These are phyloP conservation scores for Aspergillus campestris DNA, from an alignment of 495 filamentous ascomycete species.

Conservation along the genomic window DNA sequence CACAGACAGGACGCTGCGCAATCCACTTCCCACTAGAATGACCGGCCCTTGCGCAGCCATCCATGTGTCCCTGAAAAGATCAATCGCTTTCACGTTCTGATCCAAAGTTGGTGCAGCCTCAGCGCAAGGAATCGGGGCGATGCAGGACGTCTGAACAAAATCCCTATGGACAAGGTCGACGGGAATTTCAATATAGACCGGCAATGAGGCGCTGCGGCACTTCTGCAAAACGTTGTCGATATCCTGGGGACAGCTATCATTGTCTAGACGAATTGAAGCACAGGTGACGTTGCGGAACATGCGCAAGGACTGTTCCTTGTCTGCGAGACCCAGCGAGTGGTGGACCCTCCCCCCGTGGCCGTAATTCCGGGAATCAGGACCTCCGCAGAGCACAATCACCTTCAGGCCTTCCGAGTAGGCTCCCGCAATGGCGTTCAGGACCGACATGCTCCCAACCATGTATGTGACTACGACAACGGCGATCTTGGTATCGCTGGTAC, in stretches of 20 bases:
- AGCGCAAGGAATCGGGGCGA: too few species aligned
- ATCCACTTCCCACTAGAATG: constrained; percentile 5
- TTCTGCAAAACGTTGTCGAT: background rate
- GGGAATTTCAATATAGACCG: constrained; percentile 10
- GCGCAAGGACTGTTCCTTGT: constrained; percentile 2
- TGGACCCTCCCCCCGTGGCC: background rate
- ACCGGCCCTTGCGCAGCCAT: constrained; percentile 4
- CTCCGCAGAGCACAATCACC: constrained; percentile 67
- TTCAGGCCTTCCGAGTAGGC: constrained; percentile 64
- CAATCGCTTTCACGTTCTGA: background rate
- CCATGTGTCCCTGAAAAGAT: background rate
- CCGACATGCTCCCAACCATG: constrained; percentile 65
- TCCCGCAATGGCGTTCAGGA: constrained; percentile 60
- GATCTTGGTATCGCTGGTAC: constrained; percentile 50
- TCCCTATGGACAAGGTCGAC: background rate
- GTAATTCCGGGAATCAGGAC: background rate
- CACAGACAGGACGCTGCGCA: background rate
- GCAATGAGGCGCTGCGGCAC: background rate
- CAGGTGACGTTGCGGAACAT: constrained; percentile 1
- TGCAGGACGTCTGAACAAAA: too few species aligned
- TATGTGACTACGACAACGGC: constrained; percentile 65
- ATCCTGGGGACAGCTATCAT: background rate
- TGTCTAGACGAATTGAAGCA: background rate
- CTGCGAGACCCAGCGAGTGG: background rate
- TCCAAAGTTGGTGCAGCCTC: too few species aligned